These are phyloP conservation scores for Papiliotrema fonsecae DNA, from an alignment of 1,284 basidiomycete genomes.

Conservation along the genomic window DNA sequence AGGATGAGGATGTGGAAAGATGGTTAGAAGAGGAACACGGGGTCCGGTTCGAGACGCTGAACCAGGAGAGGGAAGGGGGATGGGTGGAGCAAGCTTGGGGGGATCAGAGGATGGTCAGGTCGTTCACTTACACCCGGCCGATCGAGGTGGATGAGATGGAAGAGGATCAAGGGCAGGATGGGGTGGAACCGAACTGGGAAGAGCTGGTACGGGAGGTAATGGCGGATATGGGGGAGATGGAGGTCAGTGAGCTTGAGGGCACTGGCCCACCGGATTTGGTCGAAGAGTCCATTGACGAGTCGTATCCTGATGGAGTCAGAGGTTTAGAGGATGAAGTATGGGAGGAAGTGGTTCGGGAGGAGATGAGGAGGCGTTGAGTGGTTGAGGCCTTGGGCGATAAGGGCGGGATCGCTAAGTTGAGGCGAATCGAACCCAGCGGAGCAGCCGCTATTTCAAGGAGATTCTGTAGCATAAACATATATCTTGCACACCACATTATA, in stretches of 20 bases:
- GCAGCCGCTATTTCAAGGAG: too few relatives aligned
- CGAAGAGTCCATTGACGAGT: not conserved
- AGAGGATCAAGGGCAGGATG: not conserved
- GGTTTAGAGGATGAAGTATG: not conserved
- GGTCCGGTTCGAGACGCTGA: slow-evolving; percentile 16
- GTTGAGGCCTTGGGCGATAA: too few relatives aligned
- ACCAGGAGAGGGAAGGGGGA: not conserved
- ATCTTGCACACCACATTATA: too few relatives aligned
- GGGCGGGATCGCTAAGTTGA: too few relatives aligned
- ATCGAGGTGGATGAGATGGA: slow-evolving; percentile 1
- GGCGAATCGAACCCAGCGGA: too few relatives aligned
- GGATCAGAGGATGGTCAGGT: too few relatives aligned
- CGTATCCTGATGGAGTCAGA: not conserved
- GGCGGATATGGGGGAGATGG: not conserved
- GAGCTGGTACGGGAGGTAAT: not conserved
- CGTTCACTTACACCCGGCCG: too few relatives aligned
- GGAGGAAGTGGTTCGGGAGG: not conserved
- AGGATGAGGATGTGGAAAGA: slow-evolving; percentile 22
- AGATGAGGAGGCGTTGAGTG: not conserved
- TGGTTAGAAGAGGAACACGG: slow-evolving; percentile 34
- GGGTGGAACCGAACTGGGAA: not conserved
- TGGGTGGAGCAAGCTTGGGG: too few relatives aligned
- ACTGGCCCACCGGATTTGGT: too few relatives aligned
- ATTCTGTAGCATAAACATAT: too few relatives aligned
- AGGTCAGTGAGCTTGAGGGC: not conserved